Conservation (phyloP, 2,329 filamentous ascomycete genomes). For the Capronia americana region DNA sequence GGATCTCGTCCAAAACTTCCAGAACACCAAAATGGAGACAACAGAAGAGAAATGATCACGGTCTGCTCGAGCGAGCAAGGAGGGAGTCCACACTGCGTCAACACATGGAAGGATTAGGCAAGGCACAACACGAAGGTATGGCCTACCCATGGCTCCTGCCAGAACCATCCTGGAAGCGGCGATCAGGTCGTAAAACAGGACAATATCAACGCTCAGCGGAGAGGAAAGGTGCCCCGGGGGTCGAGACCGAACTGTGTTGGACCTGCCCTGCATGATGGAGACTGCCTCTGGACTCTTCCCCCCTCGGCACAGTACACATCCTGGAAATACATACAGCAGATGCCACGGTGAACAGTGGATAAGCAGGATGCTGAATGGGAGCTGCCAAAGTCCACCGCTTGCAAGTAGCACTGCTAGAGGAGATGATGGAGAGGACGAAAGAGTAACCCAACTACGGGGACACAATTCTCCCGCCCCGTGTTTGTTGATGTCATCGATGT, state of each 20-base stretch:
- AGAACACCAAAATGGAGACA: not conserved
- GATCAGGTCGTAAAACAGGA: not conserved
- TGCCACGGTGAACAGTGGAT: not conserved
- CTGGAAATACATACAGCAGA: not conserved
- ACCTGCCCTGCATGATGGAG: not conserved
- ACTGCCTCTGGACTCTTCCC: not conserved
- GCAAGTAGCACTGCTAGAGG: too few species aligned
- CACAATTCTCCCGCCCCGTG: too few species aligned
- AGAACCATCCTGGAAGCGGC: not conserved
- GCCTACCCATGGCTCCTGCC: not conserved
- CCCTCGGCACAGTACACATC: not conserved
- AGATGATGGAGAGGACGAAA: too few species aligned
- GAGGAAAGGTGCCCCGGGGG: not conserved
- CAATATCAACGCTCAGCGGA: not conserved
- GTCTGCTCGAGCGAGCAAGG: not conserved
- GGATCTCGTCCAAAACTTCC: slow-evolving; percentile 1
- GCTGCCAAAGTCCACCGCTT: too few species aligned
- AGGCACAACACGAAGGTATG: not conserved
- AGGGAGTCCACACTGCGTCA: not conserved
- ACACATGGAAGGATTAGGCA: not conserved
- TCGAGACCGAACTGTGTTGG: not conserved
- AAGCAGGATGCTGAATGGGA: too few species aligned
- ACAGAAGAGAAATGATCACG: not conserved
- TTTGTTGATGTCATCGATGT: too few species aligned
- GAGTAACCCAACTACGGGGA: too few species aligned